Conservation (phyloP, 306 rosid genomes). For the Carpinus fangiana region DNA sequence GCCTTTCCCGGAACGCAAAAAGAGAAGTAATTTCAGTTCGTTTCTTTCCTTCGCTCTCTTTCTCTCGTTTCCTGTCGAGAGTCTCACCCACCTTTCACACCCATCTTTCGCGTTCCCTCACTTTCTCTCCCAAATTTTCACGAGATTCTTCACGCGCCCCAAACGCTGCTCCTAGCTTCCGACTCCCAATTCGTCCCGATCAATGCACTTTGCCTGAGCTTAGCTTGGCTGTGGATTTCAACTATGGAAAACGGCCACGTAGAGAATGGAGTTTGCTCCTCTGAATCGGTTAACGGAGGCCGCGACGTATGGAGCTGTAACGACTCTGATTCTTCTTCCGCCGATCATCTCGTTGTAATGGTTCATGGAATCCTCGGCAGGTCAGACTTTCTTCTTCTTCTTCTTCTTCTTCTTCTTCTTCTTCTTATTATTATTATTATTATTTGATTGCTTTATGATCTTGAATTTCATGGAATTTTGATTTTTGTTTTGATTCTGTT, state of each 20-base stretch:
- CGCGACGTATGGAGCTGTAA: conserved; percentile 78
- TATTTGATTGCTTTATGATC: not conserved
- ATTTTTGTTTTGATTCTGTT: not conserved
- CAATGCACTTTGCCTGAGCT: not conserved
- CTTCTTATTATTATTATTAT: not conserved
- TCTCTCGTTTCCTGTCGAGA: not conserved
- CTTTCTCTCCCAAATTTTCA: conserved; percentile 31
- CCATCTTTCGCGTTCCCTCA: not conserved
- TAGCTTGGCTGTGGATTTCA: not conserved
- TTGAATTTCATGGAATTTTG: conserved; percentile 11
- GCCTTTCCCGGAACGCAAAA: not conserved
- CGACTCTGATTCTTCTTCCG: conserved; percentile 68
- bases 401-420: not conserved
- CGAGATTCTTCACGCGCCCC: conserved; percentile 10
- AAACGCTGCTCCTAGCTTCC: not conserved
- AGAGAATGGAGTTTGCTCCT: conserved; percentile 54
- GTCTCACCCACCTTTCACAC: not conserved
- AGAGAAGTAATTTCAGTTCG: not conserved
- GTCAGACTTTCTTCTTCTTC: conserved; percentile 30
- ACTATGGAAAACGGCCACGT: conserved; percentile 53
- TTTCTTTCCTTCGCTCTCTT: not conserved
- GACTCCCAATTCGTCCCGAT: conserved; percentile 8
- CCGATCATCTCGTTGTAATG: conserved; percentile 90
- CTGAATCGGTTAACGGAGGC: conserved; percentile 63
- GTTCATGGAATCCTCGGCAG: conserved; percentile 94